These are phyloP conservation scores for Colletotrichum sp. DNA, from an alignment of 2,329 filamentous ascomycete genomes.

Conservation along the genomic window DNA sequence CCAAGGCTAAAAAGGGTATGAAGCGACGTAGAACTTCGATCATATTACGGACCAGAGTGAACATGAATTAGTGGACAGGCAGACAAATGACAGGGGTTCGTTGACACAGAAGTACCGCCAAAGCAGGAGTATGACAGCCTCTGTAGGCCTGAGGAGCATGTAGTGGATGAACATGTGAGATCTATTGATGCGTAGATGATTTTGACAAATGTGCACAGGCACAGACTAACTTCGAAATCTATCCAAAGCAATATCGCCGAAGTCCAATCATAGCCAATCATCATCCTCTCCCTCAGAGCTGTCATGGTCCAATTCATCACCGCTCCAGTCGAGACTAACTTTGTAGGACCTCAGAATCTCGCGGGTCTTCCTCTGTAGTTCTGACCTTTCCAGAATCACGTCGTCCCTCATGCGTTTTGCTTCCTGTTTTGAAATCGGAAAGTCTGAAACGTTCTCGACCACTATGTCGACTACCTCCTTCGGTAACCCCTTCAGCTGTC, in stretches of 20 bases:
- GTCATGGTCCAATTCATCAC: background rate
- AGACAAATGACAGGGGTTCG: too few species aligned
- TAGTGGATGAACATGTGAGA: too few species aligned
- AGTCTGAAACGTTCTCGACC: background rate
- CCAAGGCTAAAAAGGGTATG: too few species aligned
- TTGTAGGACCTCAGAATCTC: background rate
- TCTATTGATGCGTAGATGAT: too few species aligned
- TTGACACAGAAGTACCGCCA: too few species aligned
- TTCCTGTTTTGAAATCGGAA: background rate
- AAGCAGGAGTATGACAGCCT: too few species aligned
- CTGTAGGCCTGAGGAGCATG: too few species aligned
- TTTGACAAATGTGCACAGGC: too few species aligned
- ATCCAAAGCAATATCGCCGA: rapidly evolving
- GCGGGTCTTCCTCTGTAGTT: rapidly evolving
- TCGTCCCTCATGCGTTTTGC: background rate
- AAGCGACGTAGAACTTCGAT: too few species aligned
- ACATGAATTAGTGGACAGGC: too few species aligned
- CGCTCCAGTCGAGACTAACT: background rate
- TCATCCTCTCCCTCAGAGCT: background rate
- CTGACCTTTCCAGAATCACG: rapidly evolving
- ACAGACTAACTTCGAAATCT: too few species aligned
- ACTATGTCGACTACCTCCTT: background rate
- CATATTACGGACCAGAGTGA: too few species aligned
- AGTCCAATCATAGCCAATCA: background rate
- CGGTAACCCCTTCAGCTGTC: background rate